A percentile compares a stretch with the other conserved stretches of the same genome.
Conservation (phyloP, 805 yeast genomes). For the Teunomyces aglyptinius region DNA sequence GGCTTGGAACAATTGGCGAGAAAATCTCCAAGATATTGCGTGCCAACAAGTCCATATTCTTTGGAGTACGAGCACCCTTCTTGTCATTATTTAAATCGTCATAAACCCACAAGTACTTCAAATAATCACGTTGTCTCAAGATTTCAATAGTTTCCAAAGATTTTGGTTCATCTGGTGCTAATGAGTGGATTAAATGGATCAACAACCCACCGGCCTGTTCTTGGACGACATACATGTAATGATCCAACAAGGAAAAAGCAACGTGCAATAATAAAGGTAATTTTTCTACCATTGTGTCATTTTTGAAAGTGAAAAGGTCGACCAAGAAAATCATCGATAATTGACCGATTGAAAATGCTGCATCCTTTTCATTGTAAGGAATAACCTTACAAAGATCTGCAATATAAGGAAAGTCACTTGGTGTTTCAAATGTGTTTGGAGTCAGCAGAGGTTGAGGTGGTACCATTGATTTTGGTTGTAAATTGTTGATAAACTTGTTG, state of each 20-base stretch:
- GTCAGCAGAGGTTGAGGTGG: conserved; percentile 49
- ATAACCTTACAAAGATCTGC: conserved; percentile 68
- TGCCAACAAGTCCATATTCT: conserved; percentile 74
- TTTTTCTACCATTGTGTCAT: conserved; percentile 56
- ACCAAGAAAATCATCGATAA: conserved; percentile 81
- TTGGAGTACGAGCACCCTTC: conserved; percentile 78
- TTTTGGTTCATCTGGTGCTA: conserved; percentile 53
- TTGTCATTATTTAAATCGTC: conserved; percentile 79
- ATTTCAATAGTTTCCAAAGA: conserved; percentile 56
- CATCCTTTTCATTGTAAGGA: conserved; percentile 55
- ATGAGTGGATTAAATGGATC: conserved; percentile 66
- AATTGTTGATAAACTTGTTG: conserved; percentile 63
- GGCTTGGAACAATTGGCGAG: conserved; percentile 40
- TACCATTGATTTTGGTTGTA: conserved; percentile 88
- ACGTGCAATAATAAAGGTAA: conserved; percentile 78
- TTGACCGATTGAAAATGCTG: conserved; percentile 85
- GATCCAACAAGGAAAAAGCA: conserved; percentile 79
- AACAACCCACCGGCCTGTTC: conserved; percentile 79
- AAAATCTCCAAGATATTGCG: conserved; percentile 62
- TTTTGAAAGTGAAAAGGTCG: conserved; percentile 68
- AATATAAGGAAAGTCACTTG: conserved; percentile 60
- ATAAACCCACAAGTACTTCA: conserved; percentile 68
- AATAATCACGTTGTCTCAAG: conserved; percentile 52
- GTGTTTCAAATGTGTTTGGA: conserved; percentile 1
- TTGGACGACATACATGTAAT: conserved; percentile 78